Conservation (phyloP, 1,139 yeast genomes). For the Yamadazyma friedrichii region DNA sequence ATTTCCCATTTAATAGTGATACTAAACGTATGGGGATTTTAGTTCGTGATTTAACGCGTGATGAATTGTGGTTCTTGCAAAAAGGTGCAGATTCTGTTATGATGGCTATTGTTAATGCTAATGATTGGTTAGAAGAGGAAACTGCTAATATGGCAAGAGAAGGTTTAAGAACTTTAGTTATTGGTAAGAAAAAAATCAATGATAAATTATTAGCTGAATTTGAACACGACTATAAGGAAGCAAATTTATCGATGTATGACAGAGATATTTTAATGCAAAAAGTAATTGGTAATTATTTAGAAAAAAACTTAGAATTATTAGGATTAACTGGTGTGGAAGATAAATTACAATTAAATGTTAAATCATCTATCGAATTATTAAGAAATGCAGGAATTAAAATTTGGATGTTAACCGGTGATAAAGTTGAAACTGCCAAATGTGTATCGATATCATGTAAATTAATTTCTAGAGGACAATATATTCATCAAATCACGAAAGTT, state of each 20-base stretch:
- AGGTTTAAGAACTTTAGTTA: slow-evolving; percentile 91
- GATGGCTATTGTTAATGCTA: slow-evolving; percentile 77
- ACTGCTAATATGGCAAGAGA: slow-evolving; percentile 98
- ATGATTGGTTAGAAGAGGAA: slow-evolving; percentile 98
- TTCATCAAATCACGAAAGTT: slow-evolving; percentile 78
- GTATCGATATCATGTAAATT: slow-evolving; percentile 92
- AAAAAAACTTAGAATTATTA: slow-evolving; percentile 77
- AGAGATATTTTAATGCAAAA: slow-evolving; percentile 74
- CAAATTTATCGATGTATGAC: slow-evolving; percentile 74
- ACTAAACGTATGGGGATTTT: slow-evolving; percentile 96
- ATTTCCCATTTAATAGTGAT: slow-evolving; percentile 93
- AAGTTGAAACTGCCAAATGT: slow-evolving; percentile 97
- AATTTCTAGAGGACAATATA: slow-evolving; percentile 89
- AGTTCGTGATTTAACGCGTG: slow-evolving; percentile 58
- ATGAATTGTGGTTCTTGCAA: slow-evolving; percentile 79
- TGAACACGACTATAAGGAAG: slow-evolving; percentile 61
- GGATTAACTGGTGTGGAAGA: slow-evolving; percentile 99
- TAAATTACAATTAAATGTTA: slow-evolving; percentile 85
- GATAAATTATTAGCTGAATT: slow-evolving; percentile 59
- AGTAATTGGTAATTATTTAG: slow-evolving; percentile 68
- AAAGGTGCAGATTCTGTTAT: slow-evolving; percentile 98
- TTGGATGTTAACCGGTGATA: slow-evolving; percentile 99
- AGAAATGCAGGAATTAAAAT: slow-evolving; percentile 96
- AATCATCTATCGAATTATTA: slow-evolving; percentile 84
- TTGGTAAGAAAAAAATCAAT: slow-evolving; percentile 74